These are phyloP conservation scores for Cucumis melo DNA, from an alignment of 306 rosid species.

Conservation along the genomic window DNA sequence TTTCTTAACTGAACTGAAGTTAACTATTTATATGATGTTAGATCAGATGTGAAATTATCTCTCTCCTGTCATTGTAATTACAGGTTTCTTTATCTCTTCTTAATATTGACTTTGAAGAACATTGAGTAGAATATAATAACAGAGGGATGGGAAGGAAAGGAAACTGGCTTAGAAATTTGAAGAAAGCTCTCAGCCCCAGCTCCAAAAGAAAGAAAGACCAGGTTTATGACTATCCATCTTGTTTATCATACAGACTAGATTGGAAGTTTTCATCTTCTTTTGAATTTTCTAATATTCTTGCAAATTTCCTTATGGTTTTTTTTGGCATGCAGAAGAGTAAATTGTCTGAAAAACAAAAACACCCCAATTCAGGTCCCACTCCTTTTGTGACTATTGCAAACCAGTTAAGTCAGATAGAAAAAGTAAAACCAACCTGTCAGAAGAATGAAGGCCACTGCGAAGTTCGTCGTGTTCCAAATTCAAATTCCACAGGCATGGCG, in stretches of 20 bases:
- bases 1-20: neutral
- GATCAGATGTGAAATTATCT: neutral
- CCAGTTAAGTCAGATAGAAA: slow-evolving; percentile 41
- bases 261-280: neutral
- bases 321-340: slow-evolving; percentile 55
- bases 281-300: slow-evolving; percentile 12
- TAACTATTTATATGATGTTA: neutral
- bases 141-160: slow-evolving; percentile 91
- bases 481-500: slow-evolving; percentile 6
- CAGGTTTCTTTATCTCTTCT: neutral
- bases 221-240: slow-evolving; percentile 23
- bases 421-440: slow-evolving; percentile 29
- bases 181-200: slow-evolving; percentile 84
- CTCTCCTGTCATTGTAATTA: neutral
- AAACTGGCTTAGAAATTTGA: slow-evolving; percentile 78
- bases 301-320: slow-evolving; percentile 21
- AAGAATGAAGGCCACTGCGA: slow-evolving; percentile 32
- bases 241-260: neutral
- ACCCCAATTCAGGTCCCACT: slow-evolving; percentile 25
- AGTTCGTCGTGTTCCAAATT: slow-evolving; percentile 26
- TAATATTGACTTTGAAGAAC: slow-evolving; percentile 11
- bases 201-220: slow-evolving; percentile 55
- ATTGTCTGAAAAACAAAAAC: slow-evolving; percentile 80
- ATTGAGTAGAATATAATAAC: slow-evolving; percentile 32
- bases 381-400: slow-evolving; percentile 19